A percentile compares a stretch with the other conserved stretches of the same genome.
phyloP scores from a whole-genome alignment of 2,329 filamentous ascomycete genomes.

The Ascocoryne sarcoides region DNA sequence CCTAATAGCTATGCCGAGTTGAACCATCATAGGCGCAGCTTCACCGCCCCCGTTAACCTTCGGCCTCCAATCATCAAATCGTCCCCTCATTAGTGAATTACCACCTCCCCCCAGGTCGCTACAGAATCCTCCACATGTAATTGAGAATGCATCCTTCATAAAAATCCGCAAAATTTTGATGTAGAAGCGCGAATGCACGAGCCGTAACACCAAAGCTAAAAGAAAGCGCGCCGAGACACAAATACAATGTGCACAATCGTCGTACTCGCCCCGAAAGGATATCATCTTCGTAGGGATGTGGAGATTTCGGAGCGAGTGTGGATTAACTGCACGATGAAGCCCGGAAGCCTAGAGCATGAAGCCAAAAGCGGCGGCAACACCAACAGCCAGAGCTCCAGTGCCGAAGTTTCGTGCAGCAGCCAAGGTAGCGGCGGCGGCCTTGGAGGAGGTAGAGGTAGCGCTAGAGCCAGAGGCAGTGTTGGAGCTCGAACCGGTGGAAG shows the following conservation, averaged over 20 bases:
- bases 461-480: slow-evolving; percentile 22
- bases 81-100: slow-evolving; percentile 1
- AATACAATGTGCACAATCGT: slow-evolving; percentile 23
- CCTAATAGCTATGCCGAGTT: no score
- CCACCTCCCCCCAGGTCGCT: not conserved
- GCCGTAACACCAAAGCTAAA: slow-evolving; percentile 29
- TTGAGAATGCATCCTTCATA: not conserved
- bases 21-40: not conserved
- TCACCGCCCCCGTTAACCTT: not conserved
- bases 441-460: slow-evolving; percentile 24
- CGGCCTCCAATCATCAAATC: slow-evolving; percentile 3
- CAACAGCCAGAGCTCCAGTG: slow-evolving; percentile 37
- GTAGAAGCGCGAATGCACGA: slow-evolving; percentile 18
- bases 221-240: slow-evolving; percentile 20
- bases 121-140: slow-evolving; percentile 2
- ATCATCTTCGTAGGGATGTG: slow-evolving; percentile 4
- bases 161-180: slow-evolving; percentile 8
- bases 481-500: slow-evolving; percentile 21
- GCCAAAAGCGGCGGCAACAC: slow-evolving; percentile 45
- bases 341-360: slow-evolving; percentile 40
- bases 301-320: slow-evolving; percentile 5
- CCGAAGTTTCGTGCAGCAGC: slow-evolving; percentile 34
- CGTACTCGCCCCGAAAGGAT: slow-evolving; percentile 1
- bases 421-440: slow-evolving; percentile 35
- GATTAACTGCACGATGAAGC: slow-evolving; percentile 1